A percentile compares a stretch with the other conserved stretches of the same genome.
Evolutionary conservation across 2,329 filamentous ascomycete species (phyloP).

Genomic region (Penicillium brasilianum): DNA sequence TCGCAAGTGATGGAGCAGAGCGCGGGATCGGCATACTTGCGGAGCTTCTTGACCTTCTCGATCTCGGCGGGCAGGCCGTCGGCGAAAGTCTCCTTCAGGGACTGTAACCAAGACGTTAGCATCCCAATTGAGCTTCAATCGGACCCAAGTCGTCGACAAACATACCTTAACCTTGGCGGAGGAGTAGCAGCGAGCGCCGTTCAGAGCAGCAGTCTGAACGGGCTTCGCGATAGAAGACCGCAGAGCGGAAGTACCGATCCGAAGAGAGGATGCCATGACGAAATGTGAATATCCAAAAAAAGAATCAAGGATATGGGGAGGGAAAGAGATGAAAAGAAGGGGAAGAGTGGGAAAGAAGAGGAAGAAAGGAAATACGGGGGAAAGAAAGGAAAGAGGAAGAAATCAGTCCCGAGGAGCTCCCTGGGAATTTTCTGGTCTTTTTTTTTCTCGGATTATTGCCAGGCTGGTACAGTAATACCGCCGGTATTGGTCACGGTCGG

Average conservation of each 20-base stretch:
- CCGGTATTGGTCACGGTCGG: constrained; percentile 37
- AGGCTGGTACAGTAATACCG: constrained; percentile 39
- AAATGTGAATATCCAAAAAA: constrained; percentile 35
- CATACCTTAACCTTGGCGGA: constrained; percentile 81
- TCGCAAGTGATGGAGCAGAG: neutral
- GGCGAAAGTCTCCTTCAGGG: constrained; percentile 97
- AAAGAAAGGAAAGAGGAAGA: constrained; percentile 43
- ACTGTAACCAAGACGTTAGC: constrained; percentile 60
- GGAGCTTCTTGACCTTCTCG: constrained; percentile 98
- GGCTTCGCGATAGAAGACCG: constrained; percentile 74
- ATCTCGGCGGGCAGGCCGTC: constrained; percentile 94
- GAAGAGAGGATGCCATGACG: constrained; percentile 82
- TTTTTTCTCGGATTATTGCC: constrained; percentile 19
- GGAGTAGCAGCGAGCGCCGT: constrained; percentile 87
- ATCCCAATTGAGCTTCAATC: constrained; percentile 17
- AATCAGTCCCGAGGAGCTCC: constrained; percentile 38
- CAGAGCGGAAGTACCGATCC: constrained; percentile 80
- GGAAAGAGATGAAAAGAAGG: constrained; percentile 36
- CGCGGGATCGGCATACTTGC: constrained; percentile 72
- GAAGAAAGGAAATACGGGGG: constrained; percentile 38
- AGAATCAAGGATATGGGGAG: constrained; percentile 26
- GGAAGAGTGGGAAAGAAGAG: constrained; percentile 37
- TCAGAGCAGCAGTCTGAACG: constrained; percentile 74
- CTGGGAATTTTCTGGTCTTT: constrained; percentile 36
- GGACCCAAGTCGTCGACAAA: constrained; percentile 1